Conservation (phyloP, 371 early-diverging fungal species). For the Lichtheimia ramosa region DNA sequence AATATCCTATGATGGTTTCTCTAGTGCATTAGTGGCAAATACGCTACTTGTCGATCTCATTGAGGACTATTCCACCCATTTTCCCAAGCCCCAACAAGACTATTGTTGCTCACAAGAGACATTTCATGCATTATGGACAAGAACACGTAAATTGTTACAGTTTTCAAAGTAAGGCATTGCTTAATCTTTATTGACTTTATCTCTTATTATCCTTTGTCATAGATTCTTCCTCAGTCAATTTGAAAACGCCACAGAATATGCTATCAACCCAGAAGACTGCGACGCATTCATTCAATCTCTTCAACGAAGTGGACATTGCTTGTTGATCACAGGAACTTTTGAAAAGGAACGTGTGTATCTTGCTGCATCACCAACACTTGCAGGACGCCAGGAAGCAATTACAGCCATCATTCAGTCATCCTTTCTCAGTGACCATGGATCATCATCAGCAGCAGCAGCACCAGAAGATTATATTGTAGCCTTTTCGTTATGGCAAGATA, state of each 20-base stretch:
- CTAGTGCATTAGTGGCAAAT: constrained; percentile 18
- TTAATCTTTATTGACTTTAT: not conserved
- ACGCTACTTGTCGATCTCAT: constrained; percentile 44
- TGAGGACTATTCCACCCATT: constrained; percentile 41
- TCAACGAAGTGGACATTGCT: constrained; percentile 64
- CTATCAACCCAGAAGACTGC: constrained; percentile 51
- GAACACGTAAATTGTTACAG: constrained; percentile 63
- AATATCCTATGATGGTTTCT: constrained; percentile 26
- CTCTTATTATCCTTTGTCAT: constrained; percentile 1
- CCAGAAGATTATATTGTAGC: constrained; percentile 53
- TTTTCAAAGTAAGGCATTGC: constrained; percentile 48
- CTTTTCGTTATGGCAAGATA: constrained; percentile 57
- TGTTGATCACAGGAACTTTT: constrained; percentile 66
- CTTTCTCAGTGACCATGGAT: constrained; percentile 20
- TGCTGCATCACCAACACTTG: constrained; percentile 51
- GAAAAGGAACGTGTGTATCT: constrained; percentile 67
- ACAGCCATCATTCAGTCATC: constrained; percentile 30
- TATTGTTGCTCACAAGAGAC: constrained; percentile 54
- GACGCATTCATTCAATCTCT: constrained; percentile 55
- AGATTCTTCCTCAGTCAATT: constrained; percentile 65
- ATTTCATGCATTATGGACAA: constrained; percentile 63
- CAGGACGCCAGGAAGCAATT: constrained; percentile 34
- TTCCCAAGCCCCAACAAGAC: constrained; percentile 28
- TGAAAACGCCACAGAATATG: constrained; percentile 77
- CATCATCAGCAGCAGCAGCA: constrained; percentile 12